Conservation (phyloP, 805 yeast species). For the Yarrowia keelungensis region DNA sequence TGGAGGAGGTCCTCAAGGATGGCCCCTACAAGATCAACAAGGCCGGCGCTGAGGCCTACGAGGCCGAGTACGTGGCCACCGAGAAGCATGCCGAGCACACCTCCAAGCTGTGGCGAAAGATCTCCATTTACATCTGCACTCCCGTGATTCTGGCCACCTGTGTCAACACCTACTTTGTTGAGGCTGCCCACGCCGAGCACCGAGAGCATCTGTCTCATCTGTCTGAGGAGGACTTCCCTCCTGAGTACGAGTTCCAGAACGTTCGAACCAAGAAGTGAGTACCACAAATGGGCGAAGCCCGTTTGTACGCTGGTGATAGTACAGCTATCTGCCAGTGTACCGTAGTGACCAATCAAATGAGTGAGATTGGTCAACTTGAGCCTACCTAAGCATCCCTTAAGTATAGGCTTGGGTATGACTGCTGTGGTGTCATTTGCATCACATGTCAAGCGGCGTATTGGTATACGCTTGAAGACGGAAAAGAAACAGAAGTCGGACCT, state of each 20-base stretch:
- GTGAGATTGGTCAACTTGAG: no score
- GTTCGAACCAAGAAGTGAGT: conserved; percentile 69
- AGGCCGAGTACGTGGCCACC: conserved; percentile 65
- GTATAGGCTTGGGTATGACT: no score
- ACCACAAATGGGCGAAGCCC: not conserved
- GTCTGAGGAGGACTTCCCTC: conserved; percentile 92
- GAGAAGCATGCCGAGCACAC: conserved; percentile 81
- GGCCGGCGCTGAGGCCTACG: conserved; percentile 75
- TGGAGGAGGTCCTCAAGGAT: conserved; percentile 37
- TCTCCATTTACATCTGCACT: conserved; percentile 77
- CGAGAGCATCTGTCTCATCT: conserved; percentile 60
- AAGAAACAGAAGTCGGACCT: no score
- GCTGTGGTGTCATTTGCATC: no score
- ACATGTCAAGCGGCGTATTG: no score
- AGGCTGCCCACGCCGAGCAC: conserved; percentile 89
- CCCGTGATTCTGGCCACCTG: conserved; percentile 83
- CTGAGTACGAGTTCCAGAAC: conserved; percentile 89
- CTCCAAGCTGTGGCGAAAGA: conserved; percentile 82
- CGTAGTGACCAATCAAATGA: no score
- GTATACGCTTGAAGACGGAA: no score
- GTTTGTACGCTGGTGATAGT: no score
- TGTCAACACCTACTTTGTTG: conserved; percentile 80
- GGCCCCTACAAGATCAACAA: conserved; percentile 52
- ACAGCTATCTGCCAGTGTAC: no score
- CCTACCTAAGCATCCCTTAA: no score